Base-by-base conservation (phyloP, 768 basidiomycete species). In the Pleurotus citrinopileatus region DNA sequence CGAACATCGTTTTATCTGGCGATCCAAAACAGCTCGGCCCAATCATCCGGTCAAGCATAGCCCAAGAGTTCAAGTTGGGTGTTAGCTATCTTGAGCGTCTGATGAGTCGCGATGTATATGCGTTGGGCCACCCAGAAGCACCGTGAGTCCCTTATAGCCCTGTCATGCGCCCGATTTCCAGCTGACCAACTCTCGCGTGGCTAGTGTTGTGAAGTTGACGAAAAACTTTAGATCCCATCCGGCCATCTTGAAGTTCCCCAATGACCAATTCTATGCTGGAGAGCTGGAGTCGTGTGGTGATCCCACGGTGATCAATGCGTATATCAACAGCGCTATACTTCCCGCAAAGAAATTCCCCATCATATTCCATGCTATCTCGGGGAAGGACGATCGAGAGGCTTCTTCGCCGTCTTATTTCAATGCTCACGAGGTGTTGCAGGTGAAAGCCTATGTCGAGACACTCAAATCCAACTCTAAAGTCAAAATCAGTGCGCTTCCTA, bases 11-110 rank as follows among this genome's bases (percentile, higher is more conserved):
- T 2, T 70, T 90, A 0, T 80, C 84, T 1, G 87, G 87, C 0
- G 87, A 90, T 60, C 86, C 81, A 0, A 85, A 83, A 65, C 87
- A 89, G 59, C 72, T 89, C 7, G 85, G 87, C 0, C 87, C 87
- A 0, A 81, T 88, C 54, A 78, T 89, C 46, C 74, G 80, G 1
- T 87, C 86, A 0, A 57, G 58, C 2, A 70, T 86, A 36, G 86
- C 86, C 1, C 70, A 76, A 15, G 70, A 73, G 28, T 69, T 89
- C 3, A 84, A 83, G 0, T 64, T 89, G 2, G 79, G 80, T 55
- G 73, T 60, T 19, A 87, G 85, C 56, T 88, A 80, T 55, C 63
- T 89, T 23, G 84, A 87, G 59, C 71, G 87, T 7, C 61, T 84
- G 20, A 83, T 83, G 81, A 61, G 70, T 4, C 62, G 66, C n/a